These are phyloP conservation scores for Cyclotella distinguenda DNA, from an alignment of 108 stramenopile genomes.

Conservation along the genomic window DNA sequence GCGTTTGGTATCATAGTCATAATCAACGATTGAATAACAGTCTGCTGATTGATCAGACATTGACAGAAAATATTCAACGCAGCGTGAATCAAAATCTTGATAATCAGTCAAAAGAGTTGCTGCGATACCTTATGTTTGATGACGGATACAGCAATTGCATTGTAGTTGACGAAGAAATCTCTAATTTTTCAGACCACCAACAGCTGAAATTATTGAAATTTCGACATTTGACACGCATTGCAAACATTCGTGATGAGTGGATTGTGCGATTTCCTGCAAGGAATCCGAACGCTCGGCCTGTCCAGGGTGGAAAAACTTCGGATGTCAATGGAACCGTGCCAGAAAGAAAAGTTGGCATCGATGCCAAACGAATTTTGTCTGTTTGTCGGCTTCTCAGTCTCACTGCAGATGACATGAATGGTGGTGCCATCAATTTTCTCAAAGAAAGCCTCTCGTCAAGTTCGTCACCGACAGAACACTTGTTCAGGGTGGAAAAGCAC, in stretches of 20 bases:
- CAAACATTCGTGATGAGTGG: conserved; percentile 61
- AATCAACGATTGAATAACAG: background rate
- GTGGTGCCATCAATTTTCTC: conserved; percentile 55
- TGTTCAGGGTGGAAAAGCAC: conserved; percentile 47
- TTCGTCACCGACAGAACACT: background rate
- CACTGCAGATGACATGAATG: conserved; percentile 58
- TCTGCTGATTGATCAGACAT: background rate
- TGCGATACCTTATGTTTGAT: conserved; percentile 72
- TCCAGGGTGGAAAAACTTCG: conserved; percentile 8
- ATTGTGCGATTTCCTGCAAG: conserved; percentile 51
- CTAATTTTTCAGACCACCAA: conserved; percentile 9
- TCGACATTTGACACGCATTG: conserved; percentile 57
- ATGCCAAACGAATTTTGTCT: conserved; percentile 52
- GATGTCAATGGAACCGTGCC: conserved; percentile 6
- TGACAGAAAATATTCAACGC: background rate
- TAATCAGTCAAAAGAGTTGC: conserved; percentile 46
- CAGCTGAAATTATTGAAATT: conserved; percentile 73
- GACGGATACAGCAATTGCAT: conserved; percentile 77
- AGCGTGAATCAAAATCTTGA: conserved; percentile 18
- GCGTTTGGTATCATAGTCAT: conserved; percentile 11
- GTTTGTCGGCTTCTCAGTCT: conserved; percentile 77
- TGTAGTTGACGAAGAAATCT: conserved; percentile 2
- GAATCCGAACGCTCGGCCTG: conserved; percentile 38
- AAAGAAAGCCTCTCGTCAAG: conserved; percentile 32
- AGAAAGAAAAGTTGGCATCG: conserved; percentile 47